Evolutionary conservation across 164 flowering plant species (phyloP), one percentile per base, ranked within the genome.

Genomic region (Tetrastigma voinierianum): DNA sequence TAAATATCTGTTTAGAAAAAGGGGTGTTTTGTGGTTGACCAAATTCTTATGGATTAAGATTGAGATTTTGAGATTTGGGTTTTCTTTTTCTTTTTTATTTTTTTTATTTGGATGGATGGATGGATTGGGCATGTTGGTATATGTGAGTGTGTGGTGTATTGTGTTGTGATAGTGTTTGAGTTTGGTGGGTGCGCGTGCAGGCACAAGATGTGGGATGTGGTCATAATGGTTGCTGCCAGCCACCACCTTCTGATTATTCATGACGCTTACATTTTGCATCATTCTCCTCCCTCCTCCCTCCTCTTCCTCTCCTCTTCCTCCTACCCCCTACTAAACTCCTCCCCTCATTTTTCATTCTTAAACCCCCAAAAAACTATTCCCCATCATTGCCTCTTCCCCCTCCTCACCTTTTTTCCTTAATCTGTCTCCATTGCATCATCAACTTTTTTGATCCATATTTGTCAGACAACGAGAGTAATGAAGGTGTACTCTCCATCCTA

Each of bases 141-240:
- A 49, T 47, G 14, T 18, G 58, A 57, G n/a, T n/a, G 53, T 19
- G 44, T 61, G 62, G 55, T 11, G 9, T 55, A 24, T 44, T n/a
- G 44, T 12, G 59, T 40, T 19, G 49, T 25, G 11, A 54, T 20
- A 46, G 57, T 53, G 53, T 23, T 57, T 20, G 59, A 51, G 75
- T 75, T 72, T 69, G 75, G 80, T 79, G 74, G 80, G 72, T 80
- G 79, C 82, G 84, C 82, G 72, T 80, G 84, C 86, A 74, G 40
- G 72, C 53, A 61, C 64, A 68, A 61, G 69, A 60, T 53, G 67
- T 70, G 77, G 78, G 64, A 67, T 76, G 79, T 68, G 75, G 74
- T 80, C 78, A 80, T 80, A 67, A 80, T 78, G 73, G 69, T 40
- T 69, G 66, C 61, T 73, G 76, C 77, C 65, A 73, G 71, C 77